These are phyloP conservation scores for Cryptococcus hybrid DNA, from an alignment of 1,284 basidiomycete species.

Conservation along the genomic window DNA sequence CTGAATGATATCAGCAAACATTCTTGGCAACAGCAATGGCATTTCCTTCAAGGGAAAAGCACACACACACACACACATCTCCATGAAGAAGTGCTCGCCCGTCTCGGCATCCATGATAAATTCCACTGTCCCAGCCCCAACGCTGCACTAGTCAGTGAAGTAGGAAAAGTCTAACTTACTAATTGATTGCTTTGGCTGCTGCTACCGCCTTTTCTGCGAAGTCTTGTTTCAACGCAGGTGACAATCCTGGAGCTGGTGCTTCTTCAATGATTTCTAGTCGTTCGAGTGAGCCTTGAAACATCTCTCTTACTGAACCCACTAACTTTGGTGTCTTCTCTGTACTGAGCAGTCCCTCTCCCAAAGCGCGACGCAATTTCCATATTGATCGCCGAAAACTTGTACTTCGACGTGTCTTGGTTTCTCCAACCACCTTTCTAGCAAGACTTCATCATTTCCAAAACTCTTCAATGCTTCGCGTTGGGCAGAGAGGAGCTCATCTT, in stretches of 20 bases:
- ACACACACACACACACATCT: slow-evolving; percentile 69
- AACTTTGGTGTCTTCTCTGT: slow-evolving; percentile 85
- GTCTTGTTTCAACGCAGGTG: slow-evolving; percentile 69
- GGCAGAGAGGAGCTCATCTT: slow-evolving; percentile 74
- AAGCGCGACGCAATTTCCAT: slow-evolving; percentile 75
- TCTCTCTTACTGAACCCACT: too few species aligned
- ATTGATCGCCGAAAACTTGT: slow-evolving; percentile 79
- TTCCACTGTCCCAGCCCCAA: slow-evolving; percentile 88
- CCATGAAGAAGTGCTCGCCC: slow-evolving; percentile 86
- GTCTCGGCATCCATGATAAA: slow-evolving; percentile 91
- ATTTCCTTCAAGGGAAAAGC: too few species aligned
- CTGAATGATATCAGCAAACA: slow-evolving; percentile 47
- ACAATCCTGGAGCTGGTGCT: slow-evolving; percentile 87
- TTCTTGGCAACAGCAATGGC: too few species aligned
- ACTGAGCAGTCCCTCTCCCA: slow-evolving; percentile 96
- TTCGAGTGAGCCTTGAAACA: not conserved
- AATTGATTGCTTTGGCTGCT: slow-evolving; percentile 85
- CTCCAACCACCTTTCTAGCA: slow-evolving; percentile 83
- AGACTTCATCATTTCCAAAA: slow-evolving; percentile 80
- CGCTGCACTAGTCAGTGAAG: slow-evolving; percentile 32
- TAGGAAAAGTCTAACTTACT: slow-evolving; percentile 40
- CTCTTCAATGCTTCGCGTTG: slow-evolving; percentile 81
- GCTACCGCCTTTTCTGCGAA: slow-evolving; percentile 84
- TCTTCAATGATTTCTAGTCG: slow-evolving; percentile 51
- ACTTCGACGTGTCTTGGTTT: slow-evolving; percentile 84